Conservation (phyloP, 495 filamentous ascomycete species). For the Neurospora sp. region DNA sequence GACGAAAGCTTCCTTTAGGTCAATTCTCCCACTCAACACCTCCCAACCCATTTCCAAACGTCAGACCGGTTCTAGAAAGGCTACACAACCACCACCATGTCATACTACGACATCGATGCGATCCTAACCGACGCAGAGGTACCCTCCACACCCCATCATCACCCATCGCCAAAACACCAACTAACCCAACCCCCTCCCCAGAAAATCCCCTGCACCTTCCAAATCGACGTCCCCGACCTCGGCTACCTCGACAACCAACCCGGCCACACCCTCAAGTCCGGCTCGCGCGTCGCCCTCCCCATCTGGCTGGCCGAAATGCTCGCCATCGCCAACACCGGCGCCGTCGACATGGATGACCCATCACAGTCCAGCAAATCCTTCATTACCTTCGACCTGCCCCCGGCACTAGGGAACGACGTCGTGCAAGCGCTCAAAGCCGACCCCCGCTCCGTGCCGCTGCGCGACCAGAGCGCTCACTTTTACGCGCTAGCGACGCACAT, state of each 20-base stretch:
- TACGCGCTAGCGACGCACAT: constrained; percentile 77
- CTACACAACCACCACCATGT: constrained; percentile 40
- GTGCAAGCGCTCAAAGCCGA: constrained; percentile 88
- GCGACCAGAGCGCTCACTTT: constrained; percentile 73
- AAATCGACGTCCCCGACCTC: constrained; percentile 75
- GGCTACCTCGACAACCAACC: constrained; percentile 75
- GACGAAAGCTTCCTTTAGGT: neutral
- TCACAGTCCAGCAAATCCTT: constrained; percentile 38
- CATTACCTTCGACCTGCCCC: constrained; percentile 72
- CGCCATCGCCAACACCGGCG: constrained; percentile 58
- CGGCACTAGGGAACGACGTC: constrained; percentile 67
- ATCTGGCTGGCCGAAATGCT: constrained; percentile 98
- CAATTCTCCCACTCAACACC: neutral
- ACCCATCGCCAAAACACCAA: neutral
- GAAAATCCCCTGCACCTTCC: constrained; percentile 94
- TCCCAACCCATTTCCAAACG: neutral
- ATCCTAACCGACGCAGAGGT: constrained; percentile 91
- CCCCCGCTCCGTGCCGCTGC: constrained; percentile 72
- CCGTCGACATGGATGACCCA: constrained; percentile 20
- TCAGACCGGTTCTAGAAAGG: neutral
- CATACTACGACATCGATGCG: constrained; percentile 90
- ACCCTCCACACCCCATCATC: constrained; percentile 10
- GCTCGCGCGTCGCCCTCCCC: constrained; percentile 72
- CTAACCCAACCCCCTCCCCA: constrained; percentile 23
- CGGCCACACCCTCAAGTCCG: constrained; percentile 56